A percentile compares a stretch with the other conserved stretches of the same genome.
phyloP scores from a whole-genome alignment of 2,329 filamentous ascomycete genomes.

The Claviceps capensis region DNA sequence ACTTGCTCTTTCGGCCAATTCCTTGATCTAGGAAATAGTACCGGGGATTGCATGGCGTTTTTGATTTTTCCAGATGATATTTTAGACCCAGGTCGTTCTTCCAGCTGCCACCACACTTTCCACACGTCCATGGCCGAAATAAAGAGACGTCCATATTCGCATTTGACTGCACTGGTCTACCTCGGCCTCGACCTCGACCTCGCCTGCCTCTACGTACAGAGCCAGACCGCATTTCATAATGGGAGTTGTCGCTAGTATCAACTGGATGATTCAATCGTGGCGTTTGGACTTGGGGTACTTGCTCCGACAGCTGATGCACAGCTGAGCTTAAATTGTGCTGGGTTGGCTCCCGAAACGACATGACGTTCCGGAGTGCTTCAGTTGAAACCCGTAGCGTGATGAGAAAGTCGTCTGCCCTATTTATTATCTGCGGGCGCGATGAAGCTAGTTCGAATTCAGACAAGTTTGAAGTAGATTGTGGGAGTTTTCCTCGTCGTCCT shows the following conservation, averaged over 20 bases:
- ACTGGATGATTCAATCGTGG: not conserved
- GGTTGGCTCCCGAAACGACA: not conserved
- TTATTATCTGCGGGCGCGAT: not conserved
- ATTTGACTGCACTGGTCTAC: conserved; percentile 5
- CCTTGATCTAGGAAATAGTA: conserved; percentile 10
- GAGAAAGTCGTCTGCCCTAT: not conserved
- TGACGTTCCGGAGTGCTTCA: not conserved
- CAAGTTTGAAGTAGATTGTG: not conserved
- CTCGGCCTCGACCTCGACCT: conserved; percentile 5
- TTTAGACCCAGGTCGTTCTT: conserved; percentile 45
- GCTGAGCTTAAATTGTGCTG: not conserved
- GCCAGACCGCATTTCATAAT: not conserved
- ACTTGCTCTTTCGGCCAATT: conserved; percentile 9
- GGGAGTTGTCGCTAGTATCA: not conserved
- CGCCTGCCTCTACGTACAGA: conserved; percentile 2
- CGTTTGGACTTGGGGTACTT: not conserved
- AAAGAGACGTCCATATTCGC: conserved; percentile 6
- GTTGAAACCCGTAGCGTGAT: conserved; percentile 2
- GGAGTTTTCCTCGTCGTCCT: not conserved
- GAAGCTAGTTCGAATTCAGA: not conserved
- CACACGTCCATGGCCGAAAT: conserved; percentile 29
- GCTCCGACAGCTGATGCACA: not conserved
- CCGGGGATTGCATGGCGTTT: conserved; percentile 37
- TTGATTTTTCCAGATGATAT: conserved; percentile 43
- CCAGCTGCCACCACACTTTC: conserved; percentile 40